These are phyloP conservation scores for Tetracladium setigerum DNA, from an alignment of 495 filamentous ascomycete species.

Conservation along the genomic window DNA sequence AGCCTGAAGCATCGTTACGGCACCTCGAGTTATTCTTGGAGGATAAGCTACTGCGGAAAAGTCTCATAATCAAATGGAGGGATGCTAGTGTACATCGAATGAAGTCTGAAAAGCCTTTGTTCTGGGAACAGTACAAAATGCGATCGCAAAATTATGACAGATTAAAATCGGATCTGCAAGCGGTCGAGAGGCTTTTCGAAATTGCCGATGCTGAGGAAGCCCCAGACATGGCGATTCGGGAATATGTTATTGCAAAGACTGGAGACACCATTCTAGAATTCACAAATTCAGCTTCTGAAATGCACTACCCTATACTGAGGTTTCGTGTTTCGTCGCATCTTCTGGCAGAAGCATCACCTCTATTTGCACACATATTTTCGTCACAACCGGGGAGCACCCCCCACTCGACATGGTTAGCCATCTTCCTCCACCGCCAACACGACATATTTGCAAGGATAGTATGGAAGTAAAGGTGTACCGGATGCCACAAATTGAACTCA, in stretches of 20 bases:
- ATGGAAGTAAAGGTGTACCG: conserved; percentile 26
- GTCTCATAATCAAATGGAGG: conserved; percentile 24
- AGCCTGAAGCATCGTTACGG: conserved; percentile 22
- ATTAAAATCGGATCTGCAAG: conserved; percentile 14
- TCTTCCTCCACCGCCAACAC: conserved; percentile 25
- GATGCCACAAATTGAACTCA: conserved; percentile 33
- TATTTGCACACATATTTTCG: conserved; percentile 30
- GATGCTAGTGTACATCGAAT: conserved; percentile 25
- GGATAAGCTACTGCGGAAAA: conserved; percentile 20
- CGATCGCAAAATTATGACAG: conserved; percentile 17
- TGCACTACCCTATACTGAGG: conserved; percentile 21
- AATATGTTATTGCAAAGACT: conserved; percentile 14
- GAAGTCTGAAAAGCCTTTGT: conserved; percentile 24
- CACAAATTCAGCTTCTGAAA: conserved; percentile 20
- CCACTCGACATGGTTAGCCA: conserved; percentile 19
- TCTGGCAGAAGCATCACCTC: conserved; percentile 28
- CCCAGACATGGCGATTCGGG: conserved; percentile 8
- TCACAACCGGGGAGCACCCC: neutral
- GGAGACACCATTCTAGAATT: conserved; percentile 34
- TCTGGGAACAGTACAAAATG: conserved; percentile 19
- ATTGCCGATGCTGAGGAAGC: neutral
- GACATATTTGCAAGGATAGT: conserved; percentile 24
- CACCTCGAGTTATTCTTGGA: conserved; percentile 21
- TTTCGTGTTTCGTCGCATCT: conserved; percentile 33
- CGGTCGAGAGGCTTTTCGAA: conserved; percentile 9